Evolutionary conservation across 371 early-diverging fungal species (phyloP).

Genomic region (Enterospora canceri): DNA sequence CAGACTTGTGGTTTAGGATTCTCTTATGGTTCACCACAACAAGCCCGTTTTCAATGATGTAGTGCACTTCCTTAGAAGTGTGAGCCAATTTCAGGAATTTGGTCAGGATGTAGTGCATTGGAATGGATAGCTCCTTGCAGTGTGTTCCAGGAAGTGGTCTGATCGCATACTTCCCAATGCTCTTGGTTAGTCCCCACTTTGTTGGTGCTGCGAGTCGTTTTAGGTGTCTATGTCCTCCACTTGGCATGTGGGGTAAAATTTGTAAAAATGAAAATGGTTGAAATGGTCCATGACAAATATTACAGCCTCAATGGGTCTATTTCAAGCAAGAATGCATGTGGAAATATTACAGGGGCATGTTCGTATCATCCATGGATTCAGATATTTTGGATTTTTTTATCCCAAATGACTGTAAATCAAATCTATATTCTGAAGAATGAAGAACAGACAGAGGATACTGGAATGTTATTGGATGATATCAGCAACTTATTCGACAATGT

Average conservation of each 20-base stretch:
- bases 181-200: conserved; percentile 99
- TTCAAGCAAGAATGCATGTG: background rate
- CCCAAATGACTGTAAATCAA: too few relatives aligned
- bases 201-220: conserved; percentile 97
- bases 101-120: conserved; percentile 86
- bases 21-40: conserved; percentile 97
- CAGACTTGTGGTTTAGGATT: conserved; percentile 88
- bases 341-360: background rate
- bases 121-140: conserved; percentile 94
- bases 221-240: conserved; percentile 95
- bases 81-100: conserved; percentile 95
- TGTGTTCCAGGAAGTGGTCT: conserved; percentile 94
- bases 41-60: conserved; percentile 88
- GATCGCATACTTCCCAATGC: conserved; percentile 88
- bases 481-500: too few relatives aligned
- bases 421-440: too few relatives aligned
- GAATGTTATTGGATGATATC: too few relatives aligned
- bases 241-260: conserved; percentile 43
- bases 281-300: background rate
- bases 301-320: too few relatives aligned
- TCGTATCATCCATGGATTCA: background rate
- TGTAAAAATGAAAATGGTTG: conserved; percentile 30
- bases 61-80: conserved; percentile 83
- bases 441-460: too few relatives aligned
- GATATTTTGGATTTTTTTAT: too few relatives aligned